phyloP scores from a whole-genome alignment of 164 flowering plant genomes.

The Stephania yunnanensis region DNA sequence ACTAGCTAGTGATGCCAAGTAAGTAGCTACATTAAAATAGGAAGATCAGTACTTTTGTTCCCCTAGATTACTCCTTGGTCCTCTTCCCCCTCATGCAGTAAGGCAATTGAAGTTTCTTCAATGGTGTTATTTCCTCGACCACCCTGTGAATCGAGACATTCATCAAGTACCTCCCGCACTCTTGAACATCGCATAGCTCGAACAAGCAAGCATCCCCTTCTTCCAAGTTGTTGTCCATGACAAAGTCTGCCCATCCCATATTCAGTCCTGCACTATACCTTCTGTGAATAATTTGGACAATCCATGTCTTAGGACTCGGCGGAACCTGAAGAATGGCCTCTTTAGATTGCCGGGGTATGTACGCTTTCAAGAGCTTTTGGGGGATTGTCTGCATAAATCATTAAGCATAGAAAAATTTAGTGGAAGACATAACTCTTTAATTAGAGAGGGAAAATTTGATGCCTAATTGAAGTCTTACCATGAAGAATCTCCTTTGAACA shows the following conservation, averaged over 20 bases:
- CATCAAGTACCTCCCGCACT: neutral
- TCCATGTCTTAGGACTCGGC: neutral
- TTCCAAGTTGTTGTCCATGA: slow-evolving; percentile 2
- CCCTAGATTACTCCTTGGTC: neutral
- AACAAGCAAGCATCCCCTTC: slow-evolving; percentile 8
- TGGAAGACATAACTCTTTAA: neutral
- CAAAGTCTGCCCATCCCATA: slow-evolving; percentile 1
- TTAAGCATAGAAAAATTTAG: neutral
- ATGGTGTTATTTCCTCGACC: neutral
- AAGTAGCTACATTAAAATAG: neutral
- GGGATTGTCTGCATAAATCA: slow-evolving; percentile 2
- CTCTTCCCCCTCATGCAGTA: neutral
- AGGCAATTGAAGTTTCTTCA: neutral
- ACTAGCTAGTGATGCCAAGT: no score
- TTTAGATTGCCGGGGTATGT: neutral
- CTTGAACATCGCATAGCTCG: neutral
- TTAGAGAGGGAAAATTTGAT: neutral
- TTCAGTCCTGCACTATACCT: neutral
- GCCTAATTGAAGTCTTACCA: neutral
- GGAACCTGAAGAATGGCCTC: neutral
- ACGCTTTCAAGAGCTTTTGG: neutral
- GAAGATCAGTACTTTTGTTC: neutral
- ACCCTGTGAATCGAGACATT: neutral
- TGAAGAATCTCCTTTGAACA: neutral
- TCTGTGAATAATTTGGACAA: neutral